Conservation (phyloP, 352 stramenopile genomes). For the Phytopythium delawarense region DNA sequence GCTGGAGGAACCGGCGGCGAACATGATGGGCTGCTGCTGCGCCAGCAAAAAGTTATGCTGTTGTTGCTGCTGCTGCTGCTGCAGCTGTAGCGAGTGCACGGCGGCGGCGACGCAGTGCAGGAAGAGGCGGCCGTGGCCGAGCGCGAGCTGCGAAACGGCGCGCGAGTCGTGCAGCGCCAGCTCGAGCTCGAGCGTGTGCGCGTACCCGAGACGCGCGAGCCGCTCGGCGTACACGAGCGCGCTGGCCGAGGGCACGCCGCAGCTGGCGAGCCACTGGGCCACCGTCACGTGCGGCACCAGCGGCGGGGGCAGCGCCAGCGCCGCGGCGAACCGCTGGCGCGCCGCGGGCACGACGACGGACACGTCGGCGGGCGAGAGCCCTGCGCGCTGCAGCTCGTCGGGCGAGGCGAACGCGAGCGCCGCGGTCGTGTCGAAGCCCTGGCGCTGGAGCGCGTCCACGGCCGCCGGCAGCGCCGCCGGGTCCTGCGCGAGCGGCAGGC, state of each 20-base stretch:
- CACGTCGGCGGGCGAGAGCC: conserved; percentile 37
- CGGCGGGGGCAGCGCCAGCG: conserved; percentile 32
- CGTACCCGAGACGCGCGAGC: conserved; percentile 55
- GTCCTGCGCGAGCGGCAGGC: conserved; percentile 33
- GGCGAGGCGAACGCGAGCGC: conserved; percentile 46
- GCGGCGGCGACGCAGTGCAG: conserved; percentile 35
- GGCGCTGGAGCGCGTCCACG: conserved; percentile 31
- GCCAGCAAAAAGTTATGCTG: conserved; percentile 10
- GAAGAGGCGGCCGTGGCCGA: conserved; percentile 43
- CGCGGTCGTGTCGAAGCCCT: conserved; percentile 60
- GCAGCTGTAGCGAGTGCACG: conserved; percentile 20
- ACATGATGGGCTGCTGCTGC: conserved; percentile 15
- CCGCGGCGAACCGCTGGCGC: conserved; percentile 34
- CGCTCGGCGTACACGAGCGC: conserved; percentile 55
- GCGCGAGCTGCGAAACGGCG: conserved; percentile 34
- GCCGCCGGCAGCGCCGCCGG: conserved; percentile 22
- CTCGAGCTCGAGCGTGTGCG: conserved; percentile 50
- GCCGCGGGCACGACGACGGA: conserved; percentile 42
- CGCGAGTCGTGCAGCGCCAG: conserved; percentile 51
- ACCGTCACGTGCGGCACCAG: conserved; percentile 41
- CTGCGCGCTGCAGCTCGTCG: conserved; percentile 42
- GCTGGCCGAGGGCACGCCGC: conserved; percentile 37
- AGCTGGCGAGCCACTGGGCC: conserved; percentile 57
- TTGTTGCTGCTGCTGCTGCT: conserved; percentile 13
- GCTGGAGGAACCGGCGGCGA: conserved; percentile 25